Conservation (phyloP, 2,329 filamentous ascomycete species). For the Chaetomium strumarium region DNA sequence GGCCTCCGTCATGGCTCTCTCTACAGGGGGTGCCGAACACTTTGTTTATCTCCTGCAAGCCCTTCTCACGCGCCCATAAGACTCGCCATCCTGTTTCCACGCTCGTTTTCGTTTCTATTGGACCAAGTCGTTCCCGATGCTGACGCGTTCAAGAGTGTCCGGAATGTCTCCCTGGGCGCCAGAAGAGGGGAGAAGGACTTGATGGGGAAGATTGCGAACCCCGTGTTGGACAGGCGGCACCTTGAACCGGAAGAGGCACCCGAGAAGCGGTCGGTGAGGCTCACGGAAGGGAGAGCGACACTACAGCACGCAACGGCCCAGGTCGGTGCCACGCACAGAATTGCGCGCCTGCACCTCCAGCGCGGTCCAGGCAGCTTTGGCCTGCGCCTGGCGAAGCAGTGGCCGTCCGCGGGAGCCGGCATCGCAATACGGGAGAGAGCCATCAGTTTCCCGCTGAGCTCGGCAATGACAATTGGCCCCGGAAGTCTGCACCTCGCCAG, state of each 20-base stretch:
- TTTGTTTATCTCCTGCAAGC: not conserved
- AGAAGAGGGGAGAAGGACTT: not conserved
- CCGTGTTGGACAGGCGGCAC: too few species aligned
- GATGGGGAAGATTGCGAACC: too few species aligned
- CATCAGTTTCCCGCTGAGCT: not conserved
- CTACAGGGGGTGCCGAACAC: too few species aligned
- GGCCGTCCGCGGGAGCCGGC: not conserved
- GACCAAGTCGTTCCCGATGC: not conserved
- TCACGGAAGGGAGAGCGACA: not conserved
- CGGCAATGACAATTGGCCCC: not conserved
- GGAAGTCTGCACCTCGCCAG: not conserved
- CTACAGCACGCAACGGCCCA: too few species aligned
- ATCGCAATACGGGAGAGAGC: not conserved
- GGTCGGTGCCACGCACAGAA: too few species aligned
- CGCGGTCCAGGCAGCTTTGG: not conserved
- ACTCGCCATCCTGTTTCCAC: not conserved
- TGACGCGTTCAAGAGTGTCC: slow-evolving; percentile 2
- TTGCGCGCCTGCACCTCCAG: too few species aligned
- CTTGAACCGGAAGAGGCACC: not conserved
- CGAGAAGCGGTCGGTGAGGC: not conserved
- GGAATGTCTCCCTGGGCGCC: not conserved
- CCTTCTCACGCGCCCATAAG: not conserved
- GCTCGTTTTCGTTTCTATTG: not conserved
- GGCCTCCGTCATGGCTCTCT: not conserved
- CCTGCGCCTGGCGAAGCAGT: not conserved